Conservation (phyloP, 345 rosid species). For the Rhodamnia argentea region DNA sequence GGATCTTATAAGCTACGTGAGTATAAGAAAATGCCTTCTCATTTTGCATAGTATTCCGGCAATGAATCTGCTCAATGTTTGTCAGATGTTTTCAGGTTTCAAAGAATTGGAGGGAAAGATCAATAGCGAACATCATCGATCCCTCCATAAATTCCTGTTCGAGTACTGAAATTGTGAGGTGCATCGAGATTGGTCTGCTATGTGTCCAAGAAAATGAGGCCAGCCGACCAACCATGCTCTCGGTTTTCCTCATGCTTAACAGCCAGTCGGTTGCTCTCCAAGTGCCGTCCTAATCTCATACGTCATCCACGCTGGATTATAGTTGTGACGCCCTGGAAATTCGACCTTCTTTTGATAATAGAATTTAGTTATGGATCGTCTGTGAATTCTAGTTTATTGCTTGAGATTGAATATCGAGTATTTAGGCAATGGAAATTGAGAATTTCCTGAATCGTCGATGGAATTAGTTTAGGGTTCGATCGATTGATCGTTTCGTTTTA, state of each 20-base stretch:
- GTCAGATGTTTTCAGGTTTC: slow-evolving; percentile 27
- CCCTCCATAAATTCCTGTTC: slow-evolving; percentile 14
- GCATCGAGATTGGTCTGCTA: slow-evolving; percentile 47
- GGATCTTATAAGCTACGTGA: slow-evolving; percentile 23
- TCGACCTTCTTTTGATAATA: no score
- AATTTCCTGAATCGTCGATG: no score
- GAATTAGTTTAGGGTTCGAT: no score
- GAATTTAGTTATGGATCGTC: no score
- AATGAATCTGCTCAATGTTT: no score
- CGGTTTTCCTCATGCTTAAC: slow-evolving; percentile 34
- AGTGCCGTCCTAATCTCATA: slow-evolving; percentile 10
- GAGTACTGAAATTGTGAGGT: slow-evolving; percentile 24
- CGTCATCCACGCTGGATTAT: neutral
- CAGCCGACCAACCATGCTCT: slow-evolving; percentile 34
- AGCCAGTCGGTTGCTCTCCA: slow-evolving; percentile 33
- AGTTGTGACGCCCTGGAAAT: no score
- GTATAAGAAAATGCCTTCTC: neutral
- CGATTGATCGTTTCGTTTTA: no score
- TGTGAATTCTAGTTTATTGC: no score
- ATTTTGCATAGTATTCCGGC: neutral
- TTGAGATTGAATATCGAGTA: no score
- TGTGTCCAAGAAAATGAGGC: slow-evolving; percentile 44
- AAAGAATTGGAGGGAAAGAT: slow-evolving; percentile 42
- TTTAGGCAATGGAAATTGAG: no score
- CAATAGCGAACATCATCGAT: slow-evolving; percentile 22